Evolutionary conservation across 345 rosid species (phyloP), one percentile per base, ranked within the genome.

Genomic region (Sonneratia alba): DNA sequence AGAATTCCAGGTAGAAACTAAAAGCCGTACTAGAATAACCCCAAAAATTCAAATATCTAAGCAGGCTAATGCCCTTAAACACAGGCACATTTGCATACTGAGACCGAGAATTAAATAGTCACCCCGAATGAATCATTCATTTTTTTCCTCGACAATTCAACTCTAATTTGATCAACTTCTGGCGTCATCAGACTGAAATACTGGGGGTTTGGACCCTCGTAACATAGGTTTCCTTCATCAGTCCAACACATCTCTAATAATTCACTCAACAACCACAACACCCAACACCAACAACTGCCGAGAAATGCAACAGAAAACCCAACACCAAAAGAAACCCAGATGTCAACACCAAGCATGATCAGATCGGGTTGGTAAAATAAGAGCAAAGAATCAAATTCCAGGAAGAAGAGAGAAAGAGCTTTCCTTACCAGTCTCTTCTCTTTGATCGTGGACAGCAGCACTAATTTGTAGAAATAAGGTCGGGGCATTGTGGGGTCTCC

Each of bases 401-500:
- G 36, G 24, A 68, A 51, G 37, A 59, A 42, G 47, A 27, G 38
- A 6, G 21, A 27, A 42, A 47, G 45, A 16, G 49, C 38, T 18
- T 32, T 32, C 27, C 10, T 75, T 70, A 77, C 79, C 79, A 77
- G 70, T 36, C 75, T 70, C 67, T 67, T 73, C 65, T 69, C 75
- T 22, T 65, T 64, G 47, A 77, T 69, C 55, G 79, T 77, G 70
- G 79, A 77, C 48, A 59, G 66, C 36, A 77, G 73, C 70, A 77
- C 79, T 45, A 77, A 43, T 71, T 77, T 72, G 76, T 72, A 69
- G 73, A 77, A 77, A 68, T 72, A 73, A 51, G 79, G 79, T 36
- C 76, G 76, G 7, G 76, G 69, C 79, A 77, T 77, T 71, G 73
- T 67, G 56, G 66, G 59, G 68, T 65, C 59, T 57, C 72, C 22